Base-by-base conservation (phyloP, 2,329 filamentous ascomycete species). In the Talaromyces pinophilus region DNA sequence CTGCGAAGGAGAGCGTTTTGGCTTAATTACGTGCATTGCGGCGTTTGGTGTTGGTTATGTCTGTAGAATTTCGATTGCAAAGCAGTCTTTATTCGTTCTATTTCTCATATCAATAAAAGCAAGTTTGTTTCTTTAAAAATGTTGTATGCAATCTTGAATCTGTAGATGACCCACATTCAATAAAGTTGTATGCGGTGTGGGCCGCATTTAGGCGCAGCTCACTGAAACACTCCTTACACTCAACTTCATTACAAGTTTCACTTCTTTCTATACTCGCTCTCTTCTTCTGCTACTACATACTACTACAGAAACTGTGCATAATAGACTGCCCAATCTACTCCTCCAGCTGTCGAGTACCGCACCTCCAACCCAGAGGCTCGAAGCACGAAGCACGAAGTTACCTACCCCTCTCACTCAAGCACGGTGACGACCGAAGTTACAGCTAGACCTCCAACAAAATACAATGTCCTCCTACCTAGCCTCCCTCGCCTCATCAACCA, bases 381-480 rank as follows among this genome's bases (percentile, higher is more conserved):
- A 33, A 25, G 25, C 25, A 25, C 25, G 25, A 25, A 52, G 17
- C 28, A 33, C 50, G 15, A 54, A 57, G n/a, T 33, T 38, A 38
- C 38, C 38, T 66, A 66, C 64, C 64, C 64, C 64, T 62, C 30
- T 52, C 30, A 1, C 46, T 2, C 19, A 33, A 38, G 30, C 11
- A 33, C 25, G 30, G 33, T 35, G 33, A 38, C 54, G 30, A 22
- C 40, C 28, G 8, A 22, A 25, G 17, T 8, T 19, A 40, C 33
- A 40, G n/a, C 17, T 19, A 40, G 19, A 40, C 3, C n/a, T 17
- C 19, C 6, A 33, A 57, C 11, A 1, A 25, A 54, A n/a, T 33
- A 10, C 50, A 57, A 92, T 92, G 90, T 85, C 90, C 73, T 91
- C 90, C 72, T 96, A 93, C 85, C 91, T 96, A 81, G 91, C 89